Percentiles rank a stretch among this genome's conserved stretches.
Conservation (phyloP, 169 alveolate species). For the Plasmodium vivax region DNA sequence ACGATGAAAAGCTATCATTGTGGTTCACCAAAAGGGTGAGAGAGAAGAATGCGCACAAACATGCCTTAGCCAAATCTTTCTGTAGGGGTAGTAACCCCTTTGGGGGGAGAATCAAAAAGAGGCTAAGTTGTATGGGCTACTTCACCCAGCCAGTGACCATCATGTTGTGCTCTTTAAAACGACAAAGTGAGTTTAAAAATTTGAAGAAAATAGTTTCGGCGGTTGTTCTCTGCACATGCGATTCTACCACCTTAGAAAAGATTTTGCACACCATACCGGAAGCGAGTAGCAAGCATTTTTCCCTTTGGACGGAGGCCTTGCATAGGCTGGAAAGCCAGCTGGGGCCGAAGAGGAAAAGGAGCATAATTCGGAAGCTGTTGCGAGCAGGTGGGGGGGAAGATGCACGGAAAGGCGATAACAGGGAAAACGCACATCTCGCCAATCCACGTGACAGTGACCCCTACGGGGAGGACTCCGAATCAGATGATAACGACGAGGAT, state of each 20-base stretch:
- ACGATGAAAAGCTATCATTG: constrained; percentile 22
- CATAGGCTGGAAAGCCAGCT: not conserved
- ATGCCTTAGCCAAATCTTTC: not conserved
- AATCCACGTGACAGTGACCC: not conserved
- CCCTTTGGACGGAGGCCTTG: constrained; percentile 43
- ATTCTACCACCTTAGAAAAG: constrained; percentile 58
- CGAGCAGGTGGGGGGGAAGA: not conserved
- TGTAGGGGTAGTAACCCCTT: not conserved
- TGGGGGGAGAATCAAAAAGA: not conserved
- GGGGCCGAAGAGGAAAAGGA: constrained; percentile 22
- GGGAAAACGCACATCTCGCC: not conserved
- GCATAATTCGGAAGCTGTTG: not conserved
- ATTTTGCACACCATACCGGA: constrained; percentile 70
- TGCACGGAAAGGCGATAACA: not conserved
- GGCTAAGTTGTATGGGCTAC: constrained; percentile 50
- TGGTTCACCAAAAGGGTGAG: constrained; percentile 63
- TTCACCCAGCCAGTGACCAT: constrained; percentile 61
- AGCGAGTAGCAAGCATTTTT: constrained; percentile 40
- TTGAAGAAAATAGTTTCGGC: constrained; percentile 54
- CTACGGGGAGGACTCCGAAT: not conserved
- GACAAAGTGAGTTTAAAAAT: constrained; percentile 49
- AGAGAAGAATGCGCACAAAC: not conserved
- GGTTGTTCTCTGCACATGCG: constrained; percentile 61
- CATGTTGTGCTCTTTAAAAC: constrained; percentile 65
- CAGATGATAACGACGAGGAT: not conserved